Evolutionary conservation across 2,329 filamentous ascomycete genomes (phyloP), one percentile per base, ranked within the genome.

Genomic region (Teratosphaeria zuluensis): DNA sequence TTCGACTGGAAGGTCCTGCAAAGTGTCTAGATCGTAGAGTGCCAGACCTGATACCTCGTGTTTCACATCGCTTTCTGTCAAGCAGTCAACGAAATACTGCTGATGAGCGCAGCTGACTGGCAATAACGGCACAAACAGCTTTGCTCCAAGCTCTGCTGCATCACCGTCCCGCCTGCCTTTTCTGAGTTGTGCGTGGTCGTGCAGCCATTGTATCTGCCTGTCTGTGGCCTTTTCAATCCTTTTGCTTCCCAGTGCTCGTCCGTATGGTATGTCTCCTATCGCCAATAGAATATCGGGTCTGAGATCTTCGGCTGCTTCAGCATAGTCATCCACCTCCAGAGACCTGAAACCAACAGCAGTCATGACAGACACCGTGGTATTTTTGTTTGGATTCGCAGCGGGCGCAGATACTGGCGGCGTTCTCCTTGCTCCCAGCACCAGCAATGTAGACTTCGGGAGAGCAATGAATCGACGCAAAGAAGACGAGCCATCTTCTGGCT

Each of bases 271-370:
- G 72, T 99, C 94, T 4, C 87, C 88, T 56, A 95, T 74, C 0
- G 85, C 85, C 28, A 97, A 80, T 38, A 87, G 83, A 57, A 97
- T 86, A 69, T 99, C 92, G 0, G 92, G 90, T 56, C 80, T 79
- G 38, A 96, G 75, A n/a, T 76, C 79, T 59, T 81, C 74, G 1
- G 88, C 78, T 19, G 85, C 84, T 5, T 83, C 76, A 35, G 81
- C 77, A 74, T 94, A 97, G 57, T 88, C 83, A 6, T 83, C 78
- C 0, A 84, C 83, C 33, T 82, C 81, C 35, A 97, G 77, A 58
- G 82, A 80, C 61, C 84, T 82, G 74, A 95, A 96, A 32, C 94
- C 94, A 0, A 90, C 89, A 0, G 91, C 92, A 1, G 94, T 96
- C 70, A 89, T 85, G 54, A 97, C 81, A 19, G 88, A 85, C 51